Evolutionary conservation across 768 basidiomycete species (phyloP).

Genomic region (Multifurca ochricompacta): DNA sequence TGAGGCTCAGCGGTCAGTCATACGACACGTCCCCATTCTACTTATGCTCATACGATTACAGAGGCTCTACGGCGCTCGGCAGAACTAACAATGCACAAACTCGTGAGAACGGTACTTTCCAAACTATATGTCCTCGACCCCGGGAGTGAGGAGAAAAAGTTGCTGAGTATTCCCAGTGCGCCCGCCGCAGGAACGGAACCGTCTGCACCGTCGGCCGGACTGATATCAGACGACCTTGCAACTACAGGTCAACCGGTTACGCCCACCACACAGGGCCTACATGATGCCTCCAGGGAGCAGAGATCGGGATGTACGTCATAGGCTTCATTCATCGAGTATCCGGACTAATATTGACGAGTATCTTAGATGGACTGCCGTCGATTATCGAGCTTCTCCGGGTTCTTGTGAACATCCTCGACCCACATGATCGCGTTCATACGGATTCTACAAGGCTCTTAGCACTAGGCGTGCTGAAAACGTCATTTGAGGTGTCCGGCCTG

Average conservation of each 20-base stretch:
- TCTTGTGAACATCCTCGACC: conserved; percentile 90
- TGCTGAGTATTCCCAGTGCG: conserved; percentile 44
- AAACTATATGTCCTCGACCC: conserved; percentile 65
- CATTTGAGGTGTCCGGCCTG: conserved; percentile 77
- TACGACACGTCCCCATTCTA: background rate
- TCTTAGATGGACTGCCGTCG: conserved; percentile 78
- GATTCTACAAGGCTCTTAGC: conserved; percentile 91
- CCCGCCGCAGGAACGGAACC: conserved; percentile 1
- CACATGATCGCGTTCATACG: conserved; percentile 89
- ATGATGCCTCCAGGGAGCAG: background rate
- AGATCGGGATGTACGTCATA: conserved; percentile 10
- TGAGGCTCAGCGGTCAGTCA: conserved; percentile 83
- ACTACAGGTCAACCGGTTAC: background rate
- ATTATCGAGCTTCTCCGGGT: conserved; percentile 90
- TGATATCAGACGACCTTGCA: background rate
- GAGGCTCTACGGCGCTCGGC: conserved; percentile 84
- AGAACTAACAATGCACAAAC: conserved; percentile 80
- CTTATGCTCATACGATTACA: conserved; percentile 29
- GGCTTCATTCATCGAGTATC: background rate
- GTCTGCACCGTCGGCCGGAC: background rate
- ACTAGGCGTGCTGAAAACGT: conserved; percentile 77
- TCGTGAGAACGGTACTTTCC: conserved; percentile 76
- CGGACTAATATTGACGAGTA: background rate
- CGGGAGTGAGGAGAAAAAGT: conserved; percentile 56
- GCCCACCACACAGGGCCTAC: background rate